Percentiles rank a stretch among this genome's conserved stretches.
Evolutionary conservation across 2,329 filamentous ascomycete species (phyloP).

Genomic region (Cladophialophora psammophila): DNA sequence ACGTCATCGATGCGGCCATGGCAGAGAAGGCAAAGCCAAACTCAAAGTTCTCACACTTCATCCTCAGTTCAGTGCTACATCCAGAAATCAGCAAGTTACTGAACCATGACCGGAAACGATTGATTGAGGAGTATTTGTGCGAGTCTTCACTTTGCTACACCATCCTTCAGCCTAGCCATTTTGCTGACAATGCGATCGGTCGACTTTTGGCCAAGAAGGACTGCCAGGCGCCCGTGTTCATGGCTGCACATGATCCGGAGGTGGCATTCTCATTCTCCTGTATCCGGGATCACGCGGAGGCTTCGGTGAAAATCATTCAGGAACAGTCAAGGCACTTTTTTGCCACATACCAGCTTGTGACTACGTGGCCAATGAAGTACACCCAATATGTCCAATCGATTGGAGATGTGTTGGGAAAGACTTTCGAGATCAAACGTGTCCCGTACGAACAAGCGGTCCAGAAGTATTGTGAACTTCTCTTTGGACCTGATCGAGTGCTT

Average conservation of each 20-base stretch:
- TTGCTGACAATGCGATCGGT: not conserved
- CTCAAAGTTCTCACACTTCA: conserved; percentile 46
- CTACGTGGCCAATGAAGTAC: conserved; percentile 1
- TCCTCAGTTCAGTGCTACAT: conserved; percentile 47
- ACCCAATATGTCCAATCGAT: not conserved
- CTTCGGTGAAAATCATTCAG: conserved; percentile 4
- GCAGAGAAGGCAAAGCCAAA: conserved; percentile 34
- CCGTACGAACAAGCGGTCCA: not conserved
- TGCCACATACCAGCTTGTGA: not conserved
- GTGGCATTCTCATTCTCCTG: too few species aligned
- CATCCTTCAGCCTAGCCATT: conserved; percentile 7
- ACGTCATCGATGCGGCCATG: conserved; percentile 49
- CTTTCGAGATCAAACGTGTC: not conserved
- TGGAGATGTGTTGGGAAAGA: conserved; percentile 4
- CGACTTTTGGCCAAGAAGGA: not conserved
- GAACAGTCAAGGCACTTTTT: conserved; percentile 3
- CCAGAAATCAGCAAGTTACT: conserved; percentile 49
- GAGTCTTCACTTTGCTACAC: not conserved
- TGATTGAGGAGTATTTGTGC: not conserved
- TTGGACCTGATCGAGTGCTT: not conserved
- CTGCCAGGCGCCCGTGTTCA: not conserved
- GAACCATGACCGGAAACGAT: conserved; percentile 12
- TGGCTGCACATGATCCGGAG: not conserved
- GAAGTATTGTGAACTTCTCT: not conserved
- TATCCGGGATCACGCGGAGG: not conserved